Evolutionary conservation across 352 stramenopile genomes (phyloP).

Genomic region (Pythium phragmitis): DNA sequence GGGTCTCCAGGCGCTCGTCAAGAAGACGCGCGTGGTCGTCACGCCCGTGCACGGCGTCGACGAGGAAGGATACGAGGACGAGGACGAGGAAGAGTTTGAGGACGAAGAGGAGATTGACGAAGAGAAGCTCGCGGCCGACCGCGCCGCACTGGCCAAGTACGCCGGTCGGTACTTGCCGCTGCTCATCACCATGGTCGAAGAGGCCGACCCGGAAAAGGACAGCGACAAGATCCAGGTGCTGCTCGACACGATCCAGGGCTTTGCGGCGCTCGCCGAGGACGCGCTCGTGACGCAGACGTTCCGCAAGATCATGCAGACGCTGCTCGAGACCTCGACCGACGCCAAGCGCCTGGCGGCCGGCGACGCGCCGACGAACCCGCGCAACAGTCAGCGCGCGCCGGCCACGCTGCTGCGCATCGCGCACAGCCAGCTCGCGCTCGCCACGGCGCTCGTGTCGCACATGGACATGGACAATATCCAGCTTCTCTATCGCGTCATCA

Average conservation of each 20-base stretch:
- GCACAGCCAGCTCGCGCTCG: slow-evolving; percentile 78
- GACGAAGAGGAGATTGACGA: slow-evolving; percentile 70
- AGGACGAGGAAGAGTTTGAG: slow-evolving; percentile 45
- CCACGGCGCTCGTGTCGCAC: slow-evolving; percentile 71
- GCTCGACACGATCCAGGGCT: slow-evolving; percentile 80
- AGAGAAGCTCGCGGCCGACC: slow-evolving; percentile 70
- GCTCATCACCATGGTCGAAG: slow-evolving; percentile 82
- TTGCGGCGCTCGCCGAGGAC: slow-evolving; percentile 71
- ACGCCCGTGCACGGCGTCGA: slow-evolving; percentile 39
- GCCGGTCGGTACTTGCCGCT: slow-evolving; percentile 82
- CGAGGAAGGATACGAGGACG: slow-evolving; percentile 44
- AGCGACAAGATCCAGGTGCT: slow-evolving; percentile 66
- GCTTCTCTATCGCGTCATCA: slow-evolving; percentile 86
- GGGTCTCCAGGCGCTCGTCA: slow-evolving; percentile 79
- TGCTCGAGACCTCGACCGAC: slow-evolving; percentile 81
- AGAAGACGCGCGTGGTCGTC: slow-evolving; percentile 53
- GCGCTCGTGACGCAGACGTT: slow-evolving; percentile 70
- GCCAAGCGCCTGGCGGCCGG: slow-evolving; percentile 60
- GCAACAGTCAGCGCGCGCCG: slow-evolving; percentile 38
- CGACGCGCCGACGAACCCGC: slow-evolving; percentile 30
- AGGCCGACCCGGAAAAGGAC: slow-evolving; percentile 77
- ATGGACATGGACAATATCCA: slow-evolving; percentile 77
- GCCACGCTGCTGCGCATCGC: slow-evolving; percentile 59
- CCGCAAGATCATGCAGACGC: slow-evolving; percentile 89
- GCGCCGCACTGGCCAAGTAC: slow-evolving; percentile 76